phyloP scores from a whole-genome alignment of 352 stramenopile genomes.

The Aphanomyces astaci region DNA sequence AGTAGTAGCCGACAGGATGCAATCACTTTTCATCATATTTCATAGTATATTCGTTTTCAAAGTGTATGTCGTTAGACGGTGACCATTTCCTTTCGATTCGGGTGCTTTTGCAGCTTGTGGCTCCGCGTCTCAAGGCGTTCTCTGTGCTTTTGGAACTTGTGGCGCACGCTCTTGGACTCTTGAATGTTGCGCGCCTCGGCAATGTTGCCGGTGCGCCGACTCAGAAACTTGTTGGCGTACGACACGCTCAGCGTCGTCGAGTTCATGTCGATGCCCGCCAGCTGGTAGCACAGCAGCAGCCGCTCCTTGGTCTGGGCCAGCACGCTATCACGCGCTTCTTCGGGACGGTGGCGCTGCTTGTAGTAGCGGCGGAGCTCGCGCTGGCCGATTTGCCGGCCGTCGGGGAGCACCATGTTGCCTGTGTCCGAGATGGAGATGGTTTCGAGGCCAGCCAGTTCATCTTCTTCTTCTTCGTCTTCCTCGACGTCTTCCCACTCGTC shows the following conservation, averaged over 20 bases:
- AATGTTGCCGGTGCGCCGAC: conserved; percentile 77
- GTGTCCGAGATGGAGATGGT: conserved; percentile 78
- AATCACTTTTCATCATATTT: too few species aligned
- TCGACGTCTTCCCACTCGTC: conserved; percentile 41
- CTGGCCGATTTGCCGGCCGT: conserved; percentile 76
- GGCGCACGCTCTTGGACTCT: conserved; percentile 57
- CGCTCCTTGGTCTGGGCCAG: conserved; percentile 71
- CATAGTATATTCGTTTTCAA: too few species aligned
- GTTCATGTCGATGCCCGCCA: conserved; percentile 52
- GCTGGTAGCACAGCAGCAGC: conserved; percentile 64
- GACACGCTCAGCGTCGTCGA: conserved; percentile 58
- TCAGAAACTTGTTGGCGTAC: conserved; percentile 74
- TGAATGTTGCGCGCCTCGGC: conserved; percentile 60
- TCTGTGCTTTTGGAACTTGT: conserved; percentile 70
- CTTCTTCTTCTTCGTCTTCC: conserved; percentile 47
- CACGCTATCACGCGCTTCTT: conserved; percentile 67
- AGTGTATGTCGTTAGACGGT: conserved; percentile 58
- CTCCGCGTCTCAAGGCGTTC: conserved; percentile 71
- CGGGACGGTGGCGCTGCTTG: conserved; percentile 77
- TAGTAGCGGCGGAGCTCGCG: conserved; percentile 87
- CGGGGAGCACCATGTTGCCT: conserved; percentile 81
- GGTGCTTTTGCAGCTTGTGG: conserved; percentile 79
- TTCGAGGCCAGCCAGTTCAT: conserved; percentile 41
- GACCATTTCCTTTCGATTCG: conserved; percentile 65
- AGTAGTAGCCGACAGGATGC: too few species aligned